Conservation (phyloP, 2,329 filamentous ascomycete genomes). For the Sporothrix euskadiensis region DNA sequence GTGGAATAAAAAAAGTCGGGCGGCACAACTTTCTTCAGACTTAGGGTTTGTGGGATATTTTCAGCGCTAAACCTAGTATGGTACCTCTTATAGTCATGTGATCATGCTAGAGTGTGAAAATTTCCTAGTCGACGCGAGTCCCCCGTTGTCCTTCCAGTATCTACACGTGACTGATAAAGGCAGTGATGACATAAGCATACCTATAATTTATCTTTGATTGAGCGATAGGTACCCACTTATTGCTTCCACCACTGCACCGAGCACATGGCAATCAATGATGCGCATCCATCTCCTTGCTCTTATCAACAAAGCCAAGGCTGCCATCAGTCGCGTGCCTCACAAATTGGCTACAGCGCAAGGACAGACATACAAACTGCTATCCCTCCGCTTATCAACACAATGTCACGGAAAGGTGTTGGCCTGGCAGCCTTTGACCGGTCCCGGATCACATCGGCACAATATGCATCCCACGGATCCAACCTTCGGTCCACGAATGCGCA, state of each 20-base stretch:
- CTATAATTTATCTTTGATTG: background rate
- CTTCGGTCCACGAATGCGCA: constrained; percentile 82
- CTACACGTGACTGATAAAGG: constrained; percentile 3
- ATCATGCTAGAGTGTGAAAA: background rate
- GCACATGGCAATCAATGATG: constrained; percentile 13
- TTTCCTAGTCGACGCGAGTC: background rate
- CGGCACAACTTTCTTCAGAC: constrained; percentile 26
- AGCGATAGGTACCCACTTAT: background rate
- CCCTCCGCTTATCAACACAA: constrained; percentile 36
- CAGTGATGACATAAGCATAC: background rate
- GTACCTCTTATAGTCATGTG: constrained; percentile 5
- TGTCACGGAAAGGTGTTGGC: constrained; percentile 81
- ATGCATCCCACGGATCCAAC: constrained; percentile 82
- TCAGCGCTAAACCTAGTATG: constrained; percentile 26
- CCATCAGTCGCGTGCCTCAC: background rate
- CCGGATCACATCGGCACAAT: constrained; percentile 81
- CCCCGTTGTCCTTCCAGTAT: background rate
- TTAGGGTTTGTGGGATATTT: constrained; percentile 33
- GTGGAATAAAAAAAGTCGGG: constrained; percentile 26
- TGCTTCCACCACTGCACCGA: background rate
- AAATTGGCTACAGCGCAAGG: background rate
- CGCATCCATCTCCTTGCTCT: background rate
- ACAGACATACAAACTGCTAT: background rate
- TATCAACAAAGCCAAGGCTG: constrained; percentile 16
- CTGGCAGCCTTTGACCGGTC: constrained; percentile 87